Evolutionary conservation across 805 yeast species (phyloP).

Genomic region (Yarrowia deformans): DNA sequence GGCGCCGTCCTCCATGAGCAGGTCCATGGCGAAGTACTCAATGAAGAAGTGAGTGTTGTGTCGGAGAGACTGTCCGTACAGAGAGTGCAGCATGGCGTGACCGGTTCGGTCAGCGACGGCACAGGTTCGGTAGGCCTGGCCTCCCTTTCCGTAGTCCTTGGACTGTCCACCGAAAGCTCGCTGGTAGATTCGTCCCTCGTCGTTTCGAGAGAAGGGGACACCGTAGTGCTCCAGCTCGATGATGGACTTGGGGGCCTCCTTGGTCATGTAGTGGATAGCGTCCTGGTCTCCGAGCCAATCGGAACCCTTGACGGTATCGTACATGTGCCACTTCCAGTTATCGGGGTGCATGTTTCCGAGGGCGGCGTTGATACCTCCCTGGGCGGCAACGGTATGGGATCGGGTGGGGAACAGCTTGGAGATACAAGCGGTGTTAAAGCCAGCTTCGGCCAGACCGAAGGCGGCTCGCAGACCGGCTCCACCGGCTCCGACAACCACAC

Average conservation of each 20-base stretch:
- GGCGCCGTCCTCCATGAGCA: slow-evolving; percentile 92
- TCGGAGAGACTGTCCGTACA: slow-evolving; percentile 94
- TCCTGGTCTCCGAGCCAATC: slow-evolving; percentile 99
- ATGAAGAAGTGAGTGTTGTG: slow-evolving; percentile 98
- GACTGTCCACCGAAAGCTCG: slow-evolving; percentile 99
- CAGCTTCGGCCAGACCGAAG: slow-evolving; percentile 95
- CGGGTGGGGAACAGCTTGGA: slow-evolving; percentile 97
- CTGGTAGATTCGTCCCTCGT: slow-evolving; percentile 95
- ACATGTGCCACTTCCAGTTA: slow-evolving; percentile 99
- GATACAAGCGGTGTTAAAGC: slow-evolving; percentile 96
- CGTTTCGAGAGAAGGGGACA: slow-evolving; percentile 97
- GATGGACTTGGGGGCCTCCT: slow-evolving; percentile 95
- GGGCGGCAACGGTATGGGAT: slow-evolving; percentile 99
- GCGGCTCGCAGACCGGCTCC: slow-evolving; percentile 99
- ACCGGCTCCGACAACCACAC: slow-evolving; percentile 98
- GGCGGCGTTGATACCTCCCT: slow-evolving; percentile 99
- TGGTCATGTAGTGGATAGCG: slow-evolving; percentile 98
- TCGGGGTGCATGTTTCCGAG: slow-evolving; percentile 98
- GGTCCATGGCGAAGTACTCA: slow-evolving; percentile 94
- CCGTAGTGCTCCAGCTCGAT: slow-evolving; percentile 98
- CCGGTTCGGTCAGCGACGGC: slow-evolving; percentile 99
- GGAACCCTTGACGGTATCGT: slow-evolving; percentile 98
- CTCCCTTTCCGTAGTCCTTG: slow-evolving; percentile 95
- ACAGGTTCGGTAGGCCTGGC: slow-evolving; percentile 99
- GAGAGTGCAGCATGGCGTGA: slow-evolving; percentile 92